phyloP scores from a whole-genome alignment of 176 grass and related monocot genomes.

The Guadua angustifolia region DNA sequence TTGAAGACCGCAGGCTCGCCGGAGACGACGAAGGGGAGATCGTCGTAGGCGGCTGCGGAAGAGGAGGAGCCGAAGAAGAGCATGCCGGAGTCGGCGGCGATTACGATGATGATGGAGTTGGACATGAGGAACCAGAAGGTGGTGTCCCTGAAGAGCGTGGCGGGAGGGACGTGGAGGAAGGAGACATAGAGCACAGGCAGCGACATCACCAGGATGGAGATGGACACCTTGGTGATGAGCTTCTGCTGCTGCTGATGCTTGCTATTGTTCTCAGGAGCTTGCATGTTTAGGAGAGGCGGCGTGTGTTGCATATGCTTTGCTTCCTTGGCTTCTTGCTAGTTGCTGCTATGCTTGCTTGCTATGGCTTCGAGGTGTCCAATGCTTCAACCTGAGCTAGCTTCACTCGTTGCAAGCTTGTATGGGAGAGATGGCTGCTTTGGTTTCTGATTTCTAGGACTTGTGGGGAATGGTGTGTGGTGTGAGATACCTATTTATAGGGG shows the following conservation, averaged over 20 bases:
- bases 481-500: constrained; percentile 50
- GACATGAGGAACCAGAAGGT: constrained; percentile 99
- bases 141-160: constrained; percentile 80
- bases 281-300: constrained; percentile 53
- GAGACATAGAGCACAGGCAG: constrained; percentile 88
- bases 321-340: constrained; percentile 8
- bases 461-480: constrained; percentile 13
- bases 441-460: constrained; percentile 23
- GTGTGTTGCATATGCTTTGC: constrained; percentile 26
- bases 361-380: no score
- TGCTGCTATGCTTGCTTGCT: constrained; percentile 1
- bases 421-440: background rate
- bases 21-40: constrained; percentile 5
- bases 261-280: background rate
- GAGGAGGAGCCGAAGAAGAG: constrained; percentile 60
- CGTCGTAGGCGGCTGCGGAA: background rate
- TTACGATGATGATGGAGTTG: constrained; percentile 91
- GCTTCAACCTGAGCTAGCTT: background rate
- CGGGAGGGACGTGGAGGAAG: constrained; percentile 78
- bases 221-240: constrained; percentile 61
- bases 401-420: background rate
- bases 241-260: background rate
- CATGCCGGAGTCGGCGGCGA: constrained; percentile 78
- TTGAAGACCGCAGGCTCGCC: background rate
- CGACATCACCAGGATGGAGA: constrained; percentile 79